Evolutionary conservation across 228 moss, liverwort and hornwort genomes (phyloP), one percentile per base, ranked within the genome.

Genomic region (Sphagnum magellanicum): DNA sequence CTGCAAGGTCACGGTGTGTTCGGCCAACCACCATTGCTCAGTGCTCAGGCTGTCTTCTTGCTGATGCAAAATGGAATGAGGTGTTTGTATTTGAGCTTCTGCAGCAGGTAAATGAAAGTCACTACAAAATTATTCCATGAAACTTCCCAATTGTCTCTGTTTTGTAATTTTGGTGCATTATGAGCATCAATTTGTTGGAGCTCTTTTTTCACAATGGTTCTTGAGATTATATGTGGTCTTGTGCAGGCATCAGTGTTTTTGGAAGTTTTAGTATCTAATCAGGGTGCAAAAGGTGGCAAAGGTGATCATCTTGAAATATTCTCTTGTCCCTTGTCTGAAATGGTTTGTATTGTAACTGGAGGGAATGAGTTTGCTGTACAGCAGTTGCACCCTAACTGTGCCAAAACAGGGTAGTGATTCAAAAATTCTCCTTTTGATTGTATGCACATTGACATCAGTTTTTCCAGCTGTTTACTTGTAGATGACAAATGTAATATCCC

Each of bases 1-100:
- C 89, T 81, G 94, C 89, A 5, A 86, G 94, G 67, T 94, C 94
- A 59, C 89, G 88, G 67, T 94, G 94, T 84, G 91, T 89, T 48
- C 86, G 76, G 68, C 91, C 91, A 13, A 81, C 64, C 51, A 77
- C 89, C 58, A 78, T 84, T 51, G 83, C 81, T 5, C 86, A 89
- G 71, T 91, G 94, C 76, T 71, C 48, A 62, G 74, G 81, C 16
- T 68, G 76, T 55, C 79, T 86, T 64, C 74, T 94, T 75, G 89
- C 94, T 63, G 81, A 85, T 63, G 91, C 84, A 55, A 88, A 82
- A 75, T 94, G 94, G 94, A 83, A 91, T 64, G 94, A 94, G 67
- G 88, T 88, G 69, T 91, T 91, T 68, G 76, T 94, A 63, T 94
- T 94, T 78, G 94, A 94, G 67, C 81, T 88, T 68, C 79, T 88